phyloP scores from a whole-genome alignment of 2,329 filamentous ascomycete genomes.

The Fusarium secorum region DNA sequence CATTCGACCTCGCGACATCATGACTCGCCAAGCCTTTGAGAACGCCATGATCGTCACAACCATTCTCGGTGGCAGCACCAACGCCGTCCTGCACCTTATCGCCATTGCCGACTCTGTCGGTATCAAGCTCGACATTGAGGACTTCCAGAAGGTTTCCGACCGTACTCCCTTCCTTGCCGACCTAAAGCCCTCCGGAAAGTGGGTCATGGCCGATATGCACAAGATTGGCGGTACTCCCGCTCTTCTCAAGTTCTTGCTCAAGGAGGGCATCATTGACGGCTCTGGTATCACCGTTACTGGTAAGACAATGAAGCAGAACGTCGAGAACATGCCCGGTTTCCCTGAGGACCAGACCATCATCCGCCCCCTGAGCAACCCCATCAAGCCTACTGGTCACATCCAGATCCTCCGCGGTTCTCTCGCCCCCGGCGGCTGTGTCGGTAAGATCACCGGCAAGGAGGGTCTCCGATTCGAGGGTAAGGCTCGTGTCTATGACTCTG shows the following conservation, averaged over 20 bases:
- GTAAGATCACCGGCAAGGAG: slow-evolving; percentile 95
- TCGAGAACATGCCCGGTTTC: slow-evolving; percentile 76
- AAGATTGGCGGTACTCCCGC: slow-evolving; percentile 87
- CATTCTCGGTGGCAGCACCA: slow-evolving; percentile 84
- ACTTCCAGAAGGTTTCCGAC: slow-evolving; percentile 85
- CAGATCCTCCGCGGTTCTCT: slow-evolving; percentile 88
- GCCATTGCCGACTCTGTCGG: slow-evolving; percentile 84
- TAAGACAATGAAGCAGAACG: slow-evolving; percentile 88
- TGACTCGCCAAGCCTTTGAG: slow-evolving; percentile 83
- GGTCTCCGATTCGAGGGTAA: slow-evolving; percentile 83
- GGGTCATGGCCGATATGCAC: slow-evolving; percentile 84
- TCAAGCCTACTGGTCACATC: slow-evolving; percentile 87
- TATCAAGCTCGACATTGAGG: slow-evolving; percentile 82
- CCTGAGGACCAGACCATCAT: slow-evolving; percentile 83
- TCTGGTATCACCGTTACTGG: slow-evolving; percentile 85
- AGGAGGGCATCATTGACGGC: slow-evolving; percentile 82
- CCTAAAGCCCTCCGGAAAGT: slow-evolving; percentile 85
- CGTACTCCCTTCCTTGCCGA: slow-evolving; percentile 82
- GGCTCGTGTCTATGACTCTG: slow-evolving; percentile 84
- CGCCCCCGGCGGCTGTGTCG: slow-evolving; percentile 85
- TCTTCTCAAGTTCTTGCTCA: slow-evolving; percentile 86
- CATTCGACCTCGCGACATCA: slow-evolving; percentile 78
- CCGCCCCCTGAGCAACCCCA: slow-evolving; percentile 79
- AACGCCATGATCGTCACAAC: slow-evolving; percentile 86
- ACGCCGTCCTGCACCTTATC: slow-evolving; percentile 84